Conservation (phyloP, 2,329 filamentous ascomycete species). For the Exophiala oligosperma region DNA sequence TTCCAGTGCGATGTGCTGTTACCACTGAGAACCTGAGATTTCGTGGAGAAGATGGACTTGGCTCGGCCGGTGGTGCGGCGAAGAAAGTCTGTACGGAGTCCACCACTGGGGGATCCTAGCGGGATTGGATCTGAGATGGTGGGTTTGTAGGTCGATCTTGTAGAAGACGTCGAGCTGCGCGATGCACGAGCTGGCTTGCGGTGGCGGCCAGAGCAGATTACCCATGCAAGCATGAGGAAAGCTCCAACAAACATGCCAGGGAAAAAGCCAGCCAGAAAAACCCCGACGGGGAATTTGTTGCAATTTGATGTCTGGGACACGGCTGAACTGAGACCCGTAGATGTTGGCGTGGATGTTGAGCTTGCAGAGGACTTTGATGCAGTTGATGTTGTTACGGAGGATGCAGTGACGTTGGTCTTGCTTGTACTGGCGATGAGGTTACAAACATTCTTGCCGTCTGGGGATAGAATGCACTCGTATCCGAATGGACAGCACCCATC, state of each 20-base stretch:
- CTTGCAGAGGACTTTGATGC: conserved; percentile 24
- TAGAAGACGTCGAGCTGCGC: conserved; percentile 9
- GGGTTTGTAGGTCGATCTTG: conserved; percentile 25
- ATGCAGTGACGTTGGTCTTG: conserved; percentile 20
- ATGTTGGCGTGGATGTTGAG: conserved; percentile 21
- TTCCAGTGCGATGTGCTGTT: conserved; percentile 23
- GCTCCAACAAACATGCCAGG: conserved; percentile 46
- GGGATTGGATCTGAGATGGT: conserved; percentile 28
- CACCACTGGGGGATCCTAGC: conserved; percentile 25
- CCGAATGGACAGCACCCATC: conserved; percentile 48
- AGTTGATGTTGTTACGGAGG: conserved; percentile 16
- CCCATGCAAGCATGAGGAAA: conserved; percentile 56
- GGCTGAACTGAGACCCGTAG: conserved; percentile 26
- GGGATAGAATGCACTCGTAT: conserved; percentile 40
- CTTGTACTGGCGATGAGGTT: conserved; percentile 23
- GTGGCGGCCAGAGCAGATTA: conserved; percentile 38
- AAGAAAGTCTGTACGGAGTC: conserved; percentile 39
- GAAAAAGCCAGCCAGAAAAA: conserved; percentile 48
- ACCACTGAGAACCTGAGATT: conserved; percentile 8
- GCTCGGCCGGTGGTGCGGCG: conserved; percentile 40
- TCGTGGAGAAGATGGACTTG: conserved; percentile 28
- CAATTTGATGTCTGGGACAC: conserved; percentile 32
- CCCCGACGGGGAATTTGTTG: conserved; percentile 41
- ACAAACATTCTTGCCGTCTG: conserved; percentile 11
- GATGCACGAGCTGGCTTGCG: conserved; percentile 13